phyloP scores from a whole-genome alignment of 208 protist genomes.

The Naegleria gruberi region DNA sequence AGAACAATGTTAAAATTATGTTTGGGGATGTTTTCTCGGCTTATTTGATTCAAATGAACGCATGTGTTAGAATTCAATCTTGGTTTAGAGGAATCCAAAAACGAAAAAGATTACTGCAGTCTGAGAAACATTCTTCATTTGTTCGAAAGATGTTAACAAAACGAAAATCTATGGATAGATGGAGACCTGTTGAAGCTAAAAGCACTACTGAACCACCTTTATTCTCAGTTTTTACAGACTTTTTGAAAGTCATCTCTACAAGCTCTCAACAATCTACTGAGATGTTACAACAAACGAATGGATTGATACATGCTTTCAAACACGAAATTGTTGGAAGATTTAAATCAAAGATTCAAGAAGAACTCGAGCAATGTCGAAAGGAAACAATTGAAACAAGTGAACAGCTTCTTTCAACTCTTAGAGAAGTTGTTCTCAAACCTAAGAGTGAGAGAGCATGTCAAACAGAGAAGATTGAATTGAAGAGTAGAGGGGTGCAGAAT shows the following conservation, averaged over 20 bases:
- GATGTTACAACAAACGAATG: not conserved
- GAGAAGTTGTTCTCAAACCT: not conserved
- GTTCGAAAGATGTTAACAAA: not conserved
- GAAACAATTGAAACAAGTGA: not conserved
- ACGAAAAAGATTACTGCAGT: not conserved
- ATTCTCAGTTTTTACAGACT: not conserved
- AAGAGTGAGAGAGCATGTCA: not conserved
- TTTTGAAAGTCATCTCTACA: not conserved
- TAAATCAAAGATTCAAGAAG: not conserved
- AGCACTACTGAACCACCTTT: not conserved
- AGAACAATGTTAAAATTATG: not conserved
- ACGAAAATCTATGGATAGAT: not conserved
- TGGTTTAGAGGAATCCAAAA: not conserved
- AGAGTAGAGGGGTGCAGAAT: not conserved
- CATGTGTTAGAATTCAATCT: not conserved
- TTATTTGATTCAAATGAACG: not conserved
- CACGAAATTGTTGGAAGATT: not conserved
- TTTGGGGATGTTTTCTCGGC: not conserved
- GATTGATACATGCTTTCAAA: not conserved
- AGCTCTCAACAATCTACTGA: not conserved
- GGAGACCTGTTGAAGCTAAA: not conserved
- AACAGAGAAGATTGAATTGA: not conserved
- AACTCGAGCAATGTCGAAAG: not conserved
- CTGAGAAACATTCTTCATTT: not conserved
- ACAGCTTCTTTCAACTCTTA: not conserved